Base-by-base conservation (phyloP, 2,329 filamentous ascomycete genomes). In the Fusarium coicis region DNA sequence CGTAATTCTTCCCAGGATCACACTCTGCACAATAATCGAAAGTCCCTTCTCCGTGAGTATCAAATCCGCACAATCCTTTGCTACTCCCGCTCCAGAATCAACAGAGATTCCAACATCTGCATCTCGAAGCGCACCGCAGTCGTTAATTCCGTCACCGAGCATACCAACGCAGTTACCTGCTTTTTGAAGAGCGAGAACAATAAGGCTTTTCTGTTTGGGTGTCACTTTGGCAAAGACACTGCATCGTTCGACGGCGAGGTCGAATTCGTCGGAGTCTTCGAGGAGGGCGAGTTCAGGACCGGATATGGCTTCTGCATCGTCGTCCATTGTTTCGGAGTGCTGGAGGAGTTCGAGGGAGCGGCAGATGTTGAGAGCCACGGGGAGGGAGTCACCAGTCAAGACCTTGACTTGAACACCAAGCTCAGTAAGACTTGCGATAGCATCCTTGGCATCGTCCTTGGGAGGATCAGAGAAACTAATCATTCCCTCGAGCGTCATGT, bases 71-170 rank as follows among this genome's bases (percentile, higher is more conserved):
- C 58, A 61, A 18, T 61, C 58, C 14, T 61, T 61, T 1, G 58
- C 58, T 0, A 61, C 58, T 0, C 58, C 58, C 7, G 58, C 58
- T 4, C 58, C 58, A 21, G 58, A 61, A 1, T 61, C 58, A 28
- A 61, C 58, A n/a, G 58, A 61, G 19, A 61, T 61, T 23, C 58
- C 58, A 19, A 61, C 58, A 32, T 61, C 58, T 4, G 58, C 58
- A 19, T 61, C 58, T 4, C 58, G n/a, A 7, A 61, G 49, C 7
- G 58, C 58, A 21, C 37, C 37, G 4, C 58, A 61, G 16, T 61
- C 58, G 19, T 61, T 61, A 1, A 61, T 61, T 0, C 58, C 58
- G 1, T 61, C 58, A 4, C 58, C 58, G 7, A 61, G 58, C 58
- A 61, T 61, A 16, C 58, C 58, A 11, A 61, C 49, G 5, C 58